phyloP scores from a whole-genome alignment of 768 basidiomycete species.

The Asterophora lycoperdoides region DNA sequence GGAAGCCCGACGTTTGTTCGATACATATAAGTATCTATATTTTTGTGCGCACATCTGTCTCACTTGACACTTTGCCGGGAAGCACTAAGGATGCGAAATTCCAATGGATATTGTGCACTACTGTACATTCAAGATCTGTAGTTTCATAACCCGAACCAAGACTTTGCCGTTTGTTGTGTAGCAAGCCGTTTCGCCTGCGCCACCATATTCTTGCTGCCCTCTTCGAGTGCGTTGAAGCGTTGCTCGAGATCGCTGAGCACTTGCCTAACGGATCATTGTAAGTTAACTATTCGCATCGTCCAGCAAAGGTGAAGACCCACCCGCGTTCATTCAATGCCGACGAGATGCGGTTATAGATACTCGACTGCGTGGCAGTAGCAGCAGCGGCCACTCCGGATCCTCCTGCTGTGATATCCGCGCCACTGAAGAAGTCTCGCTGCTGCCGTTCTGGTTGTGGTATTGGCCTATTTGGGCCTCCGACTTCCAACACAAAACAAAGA shows the following conservation, averaged over 20 bases:
- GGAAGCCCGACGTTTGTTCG: too few relatives aligned
- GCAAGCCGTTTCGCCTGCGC: constrained; percentile 65
- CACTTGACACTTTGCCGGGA: too few relatives aligned
- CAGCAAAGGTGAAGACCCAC: constrained; percentile 31
- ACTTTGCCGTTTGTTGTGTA: constrained; percentile 56
- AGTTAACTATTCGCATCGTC: background rate
- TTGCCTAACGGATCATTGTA: constrained; percentile 38
- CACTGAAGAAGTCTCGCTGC: constrained; percentile 2
- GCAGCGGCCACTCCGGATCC: constrained; percentile 17
- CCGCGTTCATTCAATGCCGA: constrained; percentile 61
- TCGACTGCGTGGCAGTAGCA: constrained; percentile 29
- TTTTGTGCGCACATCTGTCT: too few relatives aligned
- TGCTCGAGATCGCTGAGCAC: constrained; percentile 58
- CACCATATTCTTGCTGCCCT: constrained; percentile 64
- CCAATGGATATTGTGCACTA: too few relatives aligned
- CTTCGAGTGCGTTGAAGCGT: constrained; percentile 58
- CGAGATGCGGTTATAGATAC: constrained; percentile 42
- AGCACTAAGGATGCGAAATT: too few relatives aligned
- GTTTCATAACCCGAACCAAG: constrained; percentile 56
- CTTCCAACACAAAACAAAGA: constrained; percentile 27
- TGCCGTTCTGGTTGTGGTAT: constrained; percentile 32
- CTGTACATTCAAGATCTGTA: too few relatives aligned
- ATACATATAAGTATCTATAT: too few relatives aligned
- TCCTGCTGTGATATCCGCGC: constrained; percentile 7
- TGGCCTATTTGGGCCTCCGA: constrained; percentile 64